phyloP scores from a whole-genome alignment of 495 filamentous ascomycete genomes.

The Neurospora discreta region DNA sequence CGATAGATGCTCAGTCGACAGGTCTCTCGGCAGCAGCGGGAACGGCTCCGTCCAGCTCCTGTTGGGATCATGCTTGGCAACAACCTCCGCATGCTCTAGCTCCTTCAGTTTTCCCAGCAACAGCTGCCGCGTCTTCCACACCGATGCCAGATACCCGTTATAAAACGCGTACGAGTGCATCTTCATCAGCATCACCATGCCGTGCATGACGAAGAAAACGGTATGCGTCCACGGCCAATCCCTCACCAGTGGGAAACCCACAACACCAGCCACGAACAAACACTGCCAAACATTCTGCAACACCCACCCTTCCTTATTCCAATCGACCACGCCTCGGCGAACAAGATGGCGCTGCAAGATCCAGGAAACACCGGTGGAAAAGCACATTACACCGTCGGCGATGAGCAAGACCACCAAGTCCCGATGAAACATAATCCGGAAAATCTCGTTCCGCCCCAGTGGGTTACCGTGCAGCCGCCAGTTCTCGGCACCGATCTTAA shows the following conservation, averaged over 20 bases:
- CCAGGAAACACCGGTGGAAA: constrained; percentile 44
- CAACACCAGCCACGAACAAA: constrained; percentile 43
- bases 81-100: constrained; percentile 22
- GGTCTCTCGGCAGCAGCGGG: constrained; percentile 8
- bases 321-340: constrained; percentile 41
- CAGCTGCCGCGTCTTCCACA: constrained; percentile 35
- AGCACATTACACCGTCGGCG: constrained; percentile 58
- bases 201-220: constrained; percentile 62
- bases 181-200: constrained; percentile 65
- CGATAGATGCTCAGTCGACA: constrained; percentile 29
- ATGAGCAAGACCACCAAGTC: constrained; percentile 54
- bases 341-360: constrained; percentile 47
- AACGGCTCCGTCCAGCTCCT: constrained; percentile 23
- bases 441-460: constrained; percentile 57
- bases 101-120: constrained; percentile 25
- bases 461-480: constrained; percentile 48
- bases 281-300: constrained; percentile 59
- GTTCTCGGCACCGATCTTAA: constrained; percentile 54
- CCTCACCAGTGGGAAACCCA: constrained; percentile 50
- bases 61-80: constrained; percentile 11
- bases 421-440: constrained; percentile 51
- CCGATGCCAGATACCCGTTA: constrained; percentile 59
- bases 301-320: constrained; percentile 55
- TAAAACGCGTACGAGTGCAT: constrained; percentile 68
- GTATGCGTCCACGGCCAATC: constrained; percentile 69